Base-by-base conservation (phyloP, 1,139 yeast genomes). In the Yamadazyma aaseri region DNA sequence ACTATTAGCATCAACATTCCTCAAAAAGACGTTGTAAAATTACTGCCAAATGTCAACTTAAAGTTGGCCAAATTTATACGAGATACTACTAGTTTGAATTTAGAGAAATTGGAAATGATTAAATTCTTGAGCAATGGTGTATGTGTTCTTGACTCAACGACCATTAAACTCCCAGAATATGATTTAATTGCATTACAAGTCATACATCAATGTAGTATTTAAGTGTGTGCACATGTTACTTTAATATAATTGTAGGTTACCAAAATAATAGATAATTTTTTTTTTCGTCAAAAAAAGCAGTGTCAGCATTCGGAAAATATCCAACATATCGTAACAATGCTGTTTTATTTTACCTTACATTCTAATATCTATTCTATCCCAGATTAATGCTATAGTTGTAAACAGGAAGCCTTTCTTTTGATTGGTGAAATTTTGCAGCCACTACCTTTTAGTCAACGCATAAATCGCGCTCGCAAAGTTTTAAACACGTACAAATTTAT, bases 1-100 rank as follows among this genome's bases (percentile, higher is more conserved):
- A 50, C 51, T 35, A 52, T 60, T 5, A 42, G 50, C 6, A 40
- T 60, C 3, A 53, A 50, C n/a, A 44, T 60, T 3, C 60, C 62
- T 3, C 39, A 42, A 16, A 32, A 33, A 6, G 65, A 60, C 31
- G 28, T 55, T 6, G 17, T 20, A 7, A 30, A 40, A 7, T 33
- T 55, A 20, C 27, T 41, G 2, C 35, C 35, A 4, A 29, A 33
- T 2, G 39, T 47, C 17, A 32, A 34, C 20, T 16, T 23, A 4
- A 41, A 36, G 20, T 31, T 50, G 5, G 23, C 47, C 33, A 39
- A 35, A 11, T 58, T 54, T 26, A 32, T 61, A 27, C 35, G 47
- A 20, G 31, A 38, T 7, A 35, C 45, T 5, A 53, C 60, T 12
- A 46, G 47, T 16, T 31, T 63, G 7, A 45, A 47, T 20, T 46